These are phyloP conservation scores for Apiospora koreana DNA, from an alignment of 2,329 filamentous ascomycete species.

Conservation along the genomic window DNA sequence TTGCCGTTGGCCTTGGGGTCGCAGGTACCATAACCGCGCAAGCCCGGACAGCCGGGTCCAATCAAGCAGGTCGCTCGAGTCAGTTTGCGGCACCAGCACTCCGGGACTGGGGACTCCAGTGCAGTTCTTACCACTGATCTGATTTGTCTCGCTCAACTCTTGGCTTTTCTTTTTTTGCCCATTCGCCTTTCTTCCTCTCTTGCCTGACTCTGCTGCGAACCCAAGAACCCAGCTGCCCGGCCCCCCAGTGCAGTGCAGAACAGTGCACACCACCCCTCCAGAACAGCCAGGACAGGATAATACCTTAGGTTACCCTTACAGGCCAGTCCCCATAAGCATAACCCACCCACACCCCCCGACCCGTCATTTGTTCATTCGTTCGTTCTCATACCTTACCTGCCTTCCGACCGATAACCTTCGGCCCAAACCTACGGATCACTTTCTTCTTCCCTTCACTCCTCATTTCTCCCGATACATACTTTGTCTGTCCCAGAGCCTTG, in stretches of 20 bases:
- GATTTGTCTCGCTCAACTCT: constrained; percentile 3
- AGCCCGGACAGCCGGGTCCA: constrained; percentile 7
- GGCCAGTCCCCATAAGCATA: constrained; percentile 5
- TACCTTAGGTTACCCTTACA: constrained; percentile 1
- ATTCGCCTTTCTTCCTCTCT: background rate
- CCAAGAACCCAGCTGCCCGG: constrained; percentile 4
- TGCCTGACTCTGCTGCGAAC: background rate
- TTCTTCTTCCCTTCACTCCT: constrained; percentile 1
- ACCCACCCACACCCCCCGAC: constrained; percentile 3
- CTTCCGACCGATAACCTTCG: constrained; percentile 7
- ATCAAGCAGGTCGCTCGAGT: constrained; percentile 12
- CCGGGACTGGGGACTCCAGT: constrained; percentile 4
- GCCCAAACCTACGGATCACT: constrained; percentile 8
- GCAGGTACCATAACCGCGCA: constrained; percentile 8
- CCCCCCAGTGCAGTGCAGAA: background rate
- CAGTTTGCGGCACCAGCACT: constrained; percentile 11
- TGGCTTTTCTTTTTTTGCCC: background rate
- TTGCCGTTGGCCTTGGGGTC: background rate
- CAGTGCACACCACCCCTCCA: background rate
- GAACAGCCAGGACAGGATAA: background rate
- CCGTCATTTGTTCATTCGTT: constrained; percentile 8
- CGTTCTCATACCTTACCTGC: constrained; percentile 5
- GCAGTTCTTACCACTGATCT: background rate
- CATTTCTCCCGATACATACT: constrained; percentile 2
- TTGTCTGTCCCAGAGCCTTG: constrained; percentile 5